Evolutionary conservation across 1,284 basidiomycete species (phyloP).

Genomic region (Trametes sp.): DNA sequence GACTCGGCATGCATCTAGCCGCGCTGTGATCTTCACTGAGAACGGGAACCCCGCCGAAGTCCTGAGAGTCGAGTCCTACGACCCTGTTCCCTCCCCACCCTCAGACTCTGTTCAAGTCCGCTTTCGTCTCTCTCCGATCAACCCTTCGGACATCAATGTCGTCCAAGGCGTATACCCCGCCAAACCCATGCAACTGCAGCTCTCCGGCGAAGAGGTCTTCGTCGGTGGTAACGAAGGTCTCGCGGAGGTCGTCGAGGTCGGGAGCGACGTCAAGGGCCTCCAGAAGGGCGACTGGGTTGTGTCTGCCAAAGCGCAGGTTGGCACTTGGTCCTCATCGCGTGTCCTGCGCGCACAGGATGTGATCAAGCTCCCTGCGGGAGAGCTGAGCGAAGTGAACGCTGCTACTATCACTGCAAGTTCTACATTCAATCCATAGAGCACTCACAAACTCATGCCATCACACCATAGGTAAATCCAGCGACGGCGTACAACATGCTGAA

Average conservation of each 20-base stretch:
- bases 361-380: constrained; percentile 61
- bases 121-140: constrained; percentile 81
- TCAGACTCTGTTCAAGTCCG: constrained; percentile 68
- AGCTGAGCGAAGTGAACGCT: constrained; percentile 66
- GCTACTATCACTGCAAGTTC: constrained; percentile 74
- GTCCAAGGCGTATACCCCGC: constrained; percentile 84
- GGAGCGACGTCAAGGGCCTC: constrained; percentile 57
- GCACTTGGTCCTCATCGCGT: constrained; percentile 78
- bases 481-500: constrained; percentile 85
- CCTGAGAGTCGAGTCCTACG: constrained; percentile 60
- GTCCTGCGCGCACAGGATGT: constrained; percentile 65
- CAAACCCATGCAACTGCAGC: constrained; percentile 52
- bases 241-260: constrained; percentile 70
- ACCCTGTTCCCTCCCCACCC: constrained; percentile 58
- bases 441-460: neutral
- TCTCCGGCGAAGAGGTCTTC: constrained; percentile 53
- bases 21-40: constrained; percentile 70
- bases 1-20: constrained; percentile 43
- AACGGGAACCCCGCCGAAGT: constrained; percentile 69
- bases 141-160: constrained; percentile 84
- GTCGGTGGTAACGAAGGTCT: constrained; percentile 85
- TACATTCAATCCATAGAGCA: too few relatives aligned
- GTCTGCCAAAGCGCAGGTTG: constrained; percentile 70
- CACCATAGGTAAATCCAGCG: constrained; percentile 79
- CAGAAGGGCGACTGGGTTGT: constrained; percentile 77